phyloP scores from a whole-genome alignment of 371 early-diverging fungal genomes.

The Mucor circinelloides region DNA sequence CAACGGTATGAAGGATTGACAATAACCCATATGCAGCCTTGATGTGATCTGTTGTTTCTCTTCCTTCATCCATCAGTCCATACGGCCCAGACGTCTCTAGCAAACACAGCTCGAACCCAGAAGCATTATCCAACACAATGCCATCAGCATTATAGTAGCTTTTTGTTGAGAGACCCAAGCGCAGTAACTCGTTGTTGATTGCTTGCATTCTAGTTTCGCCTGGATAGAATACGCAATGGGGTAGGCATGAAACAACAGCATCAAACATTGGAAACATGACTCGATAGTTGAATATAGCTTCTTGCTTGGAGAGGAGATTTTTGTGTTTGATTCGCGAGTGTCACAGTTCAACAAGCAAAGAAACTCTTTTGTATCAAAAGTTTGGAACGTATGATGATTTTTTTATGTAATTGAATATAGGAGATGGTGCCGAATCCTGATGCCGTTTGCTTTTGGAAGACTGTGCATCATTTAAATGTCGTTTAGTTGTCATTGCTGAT shows the following conservation, averaged over 20 bases:
- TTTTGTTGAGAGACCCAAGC: not conserved
- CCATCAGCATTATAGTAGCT: conserved; percentile 20
- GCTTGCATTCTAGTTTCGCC: too few relatives aligned
- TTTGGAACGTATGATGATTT: conserved; percentile 2
- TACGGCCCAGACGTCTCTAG: conserved; percentile 23
- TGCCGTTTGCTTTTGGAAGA: not conserved
- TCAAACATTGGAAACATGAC: conserved; percentile 5
- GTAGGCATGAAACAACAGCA: conserved; percentile 3
- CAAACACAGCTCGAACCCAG: not conserved
- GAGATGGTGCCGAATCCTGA: not conserved
- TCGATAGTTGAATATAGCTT: conserved; percentile 5
- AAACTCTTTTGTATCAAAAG: conserved; percentile 7
- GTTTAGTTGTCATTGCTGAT: not conserved
- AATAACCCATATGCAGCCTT: conserved; percentile 17
- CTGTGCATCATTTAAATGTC: conserved; percentile 3
- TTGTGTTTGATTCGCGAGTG: not conserved
- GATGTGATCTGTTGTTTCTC: conserved; percentile 20
- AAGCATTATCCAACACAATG: conserved; percentile 12
- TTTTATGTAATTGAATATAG: conserved; percentile 1
- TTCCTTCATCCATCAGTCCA: conserved; percentile 11
- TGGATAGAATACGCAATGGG: too few relatives aligned
- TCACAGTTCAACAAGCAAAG: conserved; percentile 2
- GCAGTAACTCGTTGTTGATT: too few relatives aligned
- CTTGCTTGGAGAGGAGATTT: conserved; percentile 5
- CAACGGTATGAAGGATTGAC: conserved; percentile 9